Base-by-base conservation (phyloP, 805 yeast species). In the Schwanniomyces polymorphus region DNA sequence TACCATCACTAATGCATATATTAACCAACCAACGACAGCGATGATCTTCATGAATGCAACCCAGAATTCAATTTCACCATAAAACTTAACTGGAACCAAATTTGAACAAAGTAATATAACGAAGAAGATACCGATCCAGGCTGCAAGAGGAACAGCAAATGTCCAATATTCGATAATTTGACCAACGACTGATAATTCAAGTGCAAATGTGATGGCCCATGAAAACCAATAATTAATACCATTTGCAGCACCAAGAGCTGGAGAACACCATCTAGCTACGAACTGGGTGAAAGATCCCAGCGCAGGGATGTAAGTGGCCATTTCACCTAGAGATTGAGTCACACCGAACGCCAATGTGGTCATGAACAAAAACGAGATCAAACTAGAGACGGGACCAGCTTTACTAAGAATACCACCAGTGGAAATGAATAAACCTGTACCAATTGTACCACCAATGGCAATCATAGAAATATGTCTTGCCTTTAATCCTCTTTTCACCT, bases 21-120 rank as follows among this genome's bases (percentile, higher is more conserved):
- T 64, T 46, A 85, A 62, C 75, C 85, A 85, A n/a, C 90, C 91
- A 11, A 82, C 64, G 43, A 86, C 82, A 41, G 91, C 88, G 35
- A 84, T 50, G 35, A 86, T 85, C 60, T 86, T 86, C 46, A 84
- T 63, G 50, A 77, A 69, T 5, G 90, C 86, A 46, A 85, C 70
- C 88, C 91, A 85, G 57, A 86, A 86, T 59, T 86, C 91, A 52
- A 84, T 62, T 62, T 86, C 91, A 61, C 92, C 92, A 58, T 85
- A 86, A 57, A 65, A 81, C 55, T 74, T 78, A 28, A 86, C 92
- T 3, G 91, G 88, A 61, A 84, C 72, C 63, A 85, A 68, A 65
- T 86, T 86, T 44, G 76, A 65, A 34, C 57, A 56, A 0, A 84
- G 74, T 28, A 86, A 63, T 7, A 84, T 44, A 23, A 82, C 79